These are phyloP conservation scores for Trametes polyzona DNA, from an alignment of 1,284 basidiomycete species.

Conservation along the genomic window DNA sequence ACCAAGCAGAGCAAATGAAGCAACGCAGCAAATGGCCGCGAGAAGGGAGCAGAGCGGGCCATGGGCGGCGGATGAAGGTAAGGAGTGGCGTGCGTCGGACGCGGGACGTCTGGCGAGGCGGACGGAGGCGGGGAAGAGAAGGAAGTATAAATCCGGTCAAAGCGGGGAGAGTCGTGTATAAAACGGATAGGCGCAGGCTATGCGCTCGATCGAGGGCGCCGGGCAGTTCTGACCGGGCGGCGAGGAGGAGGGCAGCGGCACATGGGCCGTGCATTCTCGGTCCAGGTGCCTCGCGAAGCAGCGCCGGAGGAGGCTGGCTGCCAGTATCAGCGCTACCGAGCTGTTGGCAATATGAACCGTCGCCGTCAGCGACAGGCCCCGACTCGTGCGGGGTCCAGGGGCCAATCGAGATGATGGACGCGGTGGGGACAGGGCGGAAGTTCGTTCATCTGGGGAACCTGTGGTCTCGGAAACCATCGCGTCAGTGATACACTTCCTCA, in stretches of 20 bases:
- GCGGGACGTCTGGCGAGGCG: conserved; percentile 1
- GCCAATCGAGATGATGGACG: neutral
- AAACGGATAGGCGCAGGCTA: neutral
- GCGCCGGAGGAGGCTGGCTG: neutral
- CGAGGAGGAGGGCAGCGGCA: neutral
- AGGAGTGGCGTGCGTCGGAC: conserved; percentile 12
- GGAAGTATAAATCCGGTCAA: neutral
- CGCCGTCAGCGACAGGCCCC: neutral
- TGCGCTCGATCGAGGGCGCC: conserved; percentile 7
- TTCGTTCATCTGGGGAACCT: neutral
- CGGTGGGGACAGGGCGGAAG: neutral
- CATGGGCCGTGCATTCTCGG: conserved; percentile 5
- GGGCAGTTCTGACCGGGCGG: conserved; percentile 3
- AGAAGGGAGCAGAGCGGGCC: neutral
- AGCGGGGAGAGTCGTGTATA: neutral
- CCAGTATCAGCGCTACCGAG: conserved; percentile 3
- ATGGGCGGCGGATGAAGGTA: neutral
- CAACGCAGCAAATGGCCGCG: conserved; percentile 1
- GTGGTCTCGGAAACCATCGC: neutral
- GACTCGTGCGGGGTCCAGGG: neutral
- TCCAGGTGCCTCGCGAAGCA: conserved; percentile 1
- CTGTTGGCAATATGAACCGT: neutral
- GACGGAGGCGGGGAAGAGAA: conserved; percentile 1
- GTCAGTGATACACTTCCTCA: neutral
- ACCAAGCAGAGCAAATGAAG: conserved; percentile 3